Percentiles rank a stretch among this genome's conserved stretches.
phyloP scores from a whole-genome alignment of 352 stramenopile genomes.

The Paralagenidium karlingii region DNA sequence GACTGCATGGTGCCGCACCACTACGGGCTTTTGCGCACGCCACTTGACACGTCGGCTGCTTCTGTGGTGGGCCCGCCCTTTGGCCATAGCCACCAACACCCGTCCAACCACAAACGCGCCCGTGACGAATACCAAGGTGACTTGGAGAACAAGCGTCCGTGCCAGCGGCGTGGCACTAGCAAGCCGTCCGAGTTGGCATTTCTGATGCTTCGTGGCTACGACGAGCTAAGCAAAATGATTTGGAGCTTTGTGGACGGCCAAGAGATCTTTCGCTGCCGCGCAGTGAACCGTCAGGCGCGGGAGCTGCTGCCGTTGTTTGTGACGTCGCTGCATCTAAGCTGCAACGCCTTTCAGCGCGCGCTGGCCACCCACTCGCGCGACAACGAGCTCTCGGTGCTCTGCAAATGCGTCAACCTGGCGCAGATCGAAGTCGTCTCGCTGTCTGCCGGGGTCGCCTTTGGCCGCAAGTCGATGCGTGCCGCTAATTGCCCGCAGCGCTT shows the following conservation, averaged over 20 bases:
- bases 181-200: no score
- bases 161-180: no score
- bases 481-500: slow-evolving; percentile 78
- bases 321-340: slow-evolving; percentile 63
- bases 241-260: slow-evolving; percentile 69
- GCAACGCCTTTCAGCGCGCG: slow-evolving; percentile 52
- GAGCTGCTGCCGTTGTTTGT: slow-evolving; percentile 44
- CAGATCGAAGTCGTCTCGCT: slow-evolving; percentile 70
- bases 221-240: slow-evolving; percentile 54
- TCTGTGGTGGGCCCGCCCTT: no score
- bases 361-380: slow-evolving; percentile 24
- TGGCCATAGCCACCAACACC: no score
- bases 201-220: slow-evolving; percentile 46
- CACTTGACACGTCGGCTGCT: no score
- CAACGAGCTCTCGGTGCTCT: slow-evolving; percentile 16
- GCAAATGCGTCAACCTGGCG: slow-evolving; percentile 46
- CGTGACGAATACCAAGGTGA: no score
- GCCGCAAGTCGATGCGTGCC: slow-evolving; percentile 73
- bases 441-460: slow-evolving; percentile 69
- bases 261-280: slow-evolving; percentile 62
- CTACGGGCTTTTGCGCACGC: no score
- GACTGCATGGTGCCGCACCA: no score
- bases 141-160: no score
- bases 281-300: slow-evolving; percentile 27
- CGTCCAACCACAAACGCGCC: no score